Base-by-base conservation (phyloP, 441 rosid genomes). In the Pelargonium citronellum region DNA sequence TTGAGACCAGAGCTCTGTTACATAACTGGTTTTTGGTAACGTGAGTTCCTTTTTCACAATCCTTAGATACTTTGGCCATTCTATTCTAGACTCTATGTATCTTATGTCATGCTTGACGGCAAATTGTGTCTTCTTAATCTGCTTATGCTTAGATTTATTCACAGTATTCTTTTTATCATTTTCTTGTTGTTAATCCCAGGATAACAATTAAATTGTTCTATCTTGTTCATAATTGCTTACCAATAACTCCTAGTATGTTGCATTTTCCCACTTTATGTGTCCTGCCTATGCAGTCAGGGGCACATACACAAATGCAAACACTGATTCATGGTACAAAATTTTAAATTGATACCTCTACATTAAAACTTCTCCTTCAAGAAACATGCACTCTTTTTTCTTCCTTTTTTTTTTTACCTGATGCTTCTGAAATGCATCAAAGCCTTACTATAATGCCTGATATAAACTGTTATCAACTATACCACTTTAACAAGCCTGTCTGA, bases 1-100 rank as follows among this genome's bases (percentile, higher is more conserved):
- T 75, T 7, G 79, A 84, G 76, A 67, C 80, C 39, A 83, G 90
- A 78, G 81, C 90, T 51, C 80, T 88, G 55, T 81, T 92, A 64
- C 96, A 90, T 72, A 81, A 78, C 55, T 92, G 96, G 95, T 75
- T 92, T 80, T 73, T 92, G 69, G 80, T 78, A 64, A 81, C 92
- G 95, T 88, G 75, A 86, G 92, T 88, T 71, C 63, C 51, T 19
- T 0, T 68, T 61, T 17, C 62, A 19, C 8, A 5, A 17, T 19
- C 2, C 62, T 27, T 22, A 11, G 39, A 24, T 61, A 39, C 16
- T 22, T 27, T 6, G 8, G 0, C 37, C 3, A 22, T 22, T 61
- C 39, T 24, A 6, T 27, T 53, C 44, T 46, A 67, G 19, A 49
- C 69, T 46, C 69, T 15, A 15, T 60, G 66, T 63, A 22, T 67